phyloP scores from a whole-genome alignment of 495 filamentous ascomycete genomes.

The Neurospora pannonica region DNA sequence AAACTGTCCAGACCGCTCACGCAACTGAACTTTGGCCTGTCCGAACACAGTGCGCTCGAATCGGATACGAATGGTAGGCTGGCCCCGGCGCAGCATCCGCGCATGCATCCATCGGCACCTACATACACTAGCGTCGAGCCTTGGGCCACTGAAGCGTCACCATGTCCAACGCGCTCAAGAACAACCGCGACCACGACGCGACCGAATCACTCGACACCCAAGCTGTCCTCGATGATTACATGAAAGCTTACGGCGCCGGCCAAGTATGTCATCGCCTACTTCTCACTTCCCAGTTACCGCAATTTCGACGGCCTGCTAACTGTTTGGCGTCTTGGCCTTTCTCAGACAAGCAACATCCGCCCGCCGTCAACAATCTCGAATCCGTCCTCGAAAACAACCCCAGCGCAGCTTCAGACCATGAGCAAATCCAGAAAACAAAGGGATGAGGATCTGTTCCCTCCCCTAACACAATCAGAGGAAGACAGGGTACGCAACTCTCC shows the following conservation, averaged over 20 bases:
- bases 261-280: slow-evolving; percentile 12
- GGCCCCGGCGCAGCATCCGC: not conserved
- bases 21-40: no score
- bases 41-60: not conserved
- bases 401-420: not conserved
- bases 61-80: slow-evolving; percentile 2
- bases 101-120: not conserved
- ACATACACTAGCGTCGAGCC: not conserved
- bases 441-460: not conserved
- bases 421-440: not conserved
- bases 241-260: slow-evolving; percentile 12
- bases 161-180: not conserved
- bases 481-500: not conserved
- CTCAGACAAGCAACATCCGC: not conserved
- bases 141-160: not conserved
- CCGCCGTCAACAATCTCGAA: not conserved
- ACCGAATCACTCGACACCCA: slow-evolving; percentile 23
- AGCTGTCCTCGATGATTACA: slow-evolving; percentile 13
- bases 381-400: not conserved
- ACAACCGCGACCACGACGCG: slow-evolving; percentile 4
- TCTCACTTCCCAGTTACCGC: not conserved
- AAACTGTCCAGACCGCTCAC: not conserved
- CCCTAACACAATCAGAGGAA: not conserved
- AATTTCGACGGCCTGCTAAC: not conserved
- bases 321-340: not conserved